Percentiles rank a stretch among this genome's conserved stretches.
Evolutionary conservation across 805 yeast species (phyloP).

Genomic region (Teunomyces tritomae): DNA sequence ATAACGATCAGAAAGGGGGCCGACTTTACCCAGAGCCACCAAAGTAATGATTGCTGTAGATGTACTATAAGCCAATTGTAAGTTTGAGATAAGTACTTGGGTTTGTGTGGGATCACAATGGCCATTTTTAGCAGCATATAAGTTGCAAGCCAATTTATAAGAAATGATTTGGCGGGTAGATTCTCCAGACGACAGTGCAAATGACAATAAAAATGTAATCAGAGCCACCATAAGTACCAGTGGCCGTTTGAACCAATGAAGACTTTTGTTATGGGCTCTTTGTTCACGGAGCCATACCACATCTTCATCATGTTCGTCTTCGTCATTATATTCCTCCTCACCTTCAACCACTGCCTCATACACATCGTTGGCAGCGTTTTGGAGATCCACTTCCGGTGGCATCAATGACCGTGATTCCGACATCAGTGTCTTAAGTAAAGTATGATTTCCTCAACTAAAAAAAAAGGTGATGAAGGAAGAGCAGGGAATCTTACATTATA

Average conservation of each 20-base stretch:
- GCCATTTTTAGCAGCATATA: conserved; percentile 5
- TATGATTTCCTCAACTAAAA: too few species aligned
- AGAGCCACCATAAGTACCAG: conserved; percentile 49
- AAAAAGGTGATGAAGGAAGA: too few species aligned
- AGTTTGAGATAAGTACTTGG: conserved; percentile 43
- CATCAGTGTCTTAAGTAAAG: background rate
- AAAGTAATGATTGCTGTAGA: conserved; percentile 45
- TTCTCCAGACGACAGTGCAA: conserved; percentile 38
- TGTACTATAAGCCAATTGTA: conserved; percentile 46
- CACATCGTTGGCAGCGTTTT: conserved; percentile 32
- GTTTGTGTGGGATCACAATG: conserved; percentile 32
- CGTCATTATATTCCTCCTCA: conserved; percentile 31
- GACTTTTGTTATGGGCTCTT: conserved; percentile 37
- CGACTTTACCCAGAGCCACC: conserved; percentile 54
- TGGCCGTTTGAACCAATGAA: conserved; percentile 59
- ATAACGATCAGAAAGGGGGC: conserved; percentile 36
- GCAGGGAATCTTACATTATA: too few species aligned
- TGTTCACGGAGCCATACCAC: conserved; percentile 51
- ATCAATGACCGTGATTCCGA: background rate
- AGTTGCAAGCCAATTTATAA: conserved; percentile 24
- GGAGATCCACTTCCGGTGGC: conserved; percentile 13
- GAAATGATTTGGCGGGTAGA: conserved; percentile 40
- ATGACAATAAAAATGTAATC: conserved; percentile 40
- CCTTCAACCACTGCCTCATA: conserved; percentile 42
- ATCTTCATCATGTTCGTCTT: conserved; percentile 35